Evolutionary conservation across 345 rosid genomes (phyloP), one percentile per base, ranked within the genome.

Genomic region (Carallia brachiata): DNA sequence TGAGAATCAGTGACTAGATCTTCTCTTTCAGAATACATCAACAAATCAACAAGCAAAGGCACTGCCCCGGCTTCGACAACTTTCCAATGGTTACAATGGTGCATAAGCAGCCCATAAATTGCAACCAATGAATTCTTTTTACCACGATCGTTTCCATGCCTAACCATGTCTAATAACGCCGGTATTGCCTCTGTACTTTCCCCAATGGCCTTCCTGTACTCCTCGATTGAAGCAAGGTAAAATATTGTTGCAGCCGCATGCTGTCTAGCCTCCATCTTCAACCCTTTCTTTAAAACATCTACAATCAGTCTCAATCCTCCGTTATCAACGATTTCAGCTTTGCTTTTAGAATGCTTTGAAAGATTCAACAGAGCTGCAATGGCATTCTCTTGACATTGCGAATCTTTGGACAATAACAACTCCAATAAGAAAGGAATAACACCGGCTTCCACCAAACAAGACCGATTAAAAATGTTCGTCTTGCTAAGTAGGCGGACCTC

Each of bases 111-210:
- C 69, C 91, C 88, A 65, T 84, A 76, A 65, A 90, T 77, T 2
- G 94, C 90, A 67, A 88, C 89, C 23, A 93, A 69, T 28, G 96
- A 93, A 28, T 88, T 93, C 79, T 87, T 90, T 69, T 79, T 89
- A 30, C 88, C 75, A 0, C 84, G 77, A 70, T 83, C 74, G n/a
- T 71, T 53, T 30, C 80, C 85, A 6, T 76, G 65, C 63, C 68
- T 78, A 27, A 88, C 68, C 81, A 90, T 68, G 47, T 81, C 81
- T 48, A 90, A 62, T 75, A 93, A 80, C 70, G 83, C 85, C 0
- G 86, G 68, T 36, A 90, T 81, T 68, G 96, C 82, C 34, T 77
- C 86, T 0, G 89, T 55, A 30, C 75, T 81, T 81, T 87, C 93
- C 30, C 97, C 97, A 36, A 93, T 90, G 70, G 75, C 44, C 74